These are phyloP conservation scores for Fusarium clavum DNA, from an alignment of 2,329 filamentous ascomycete genomes.

Conservation along the genomic window DNA sequence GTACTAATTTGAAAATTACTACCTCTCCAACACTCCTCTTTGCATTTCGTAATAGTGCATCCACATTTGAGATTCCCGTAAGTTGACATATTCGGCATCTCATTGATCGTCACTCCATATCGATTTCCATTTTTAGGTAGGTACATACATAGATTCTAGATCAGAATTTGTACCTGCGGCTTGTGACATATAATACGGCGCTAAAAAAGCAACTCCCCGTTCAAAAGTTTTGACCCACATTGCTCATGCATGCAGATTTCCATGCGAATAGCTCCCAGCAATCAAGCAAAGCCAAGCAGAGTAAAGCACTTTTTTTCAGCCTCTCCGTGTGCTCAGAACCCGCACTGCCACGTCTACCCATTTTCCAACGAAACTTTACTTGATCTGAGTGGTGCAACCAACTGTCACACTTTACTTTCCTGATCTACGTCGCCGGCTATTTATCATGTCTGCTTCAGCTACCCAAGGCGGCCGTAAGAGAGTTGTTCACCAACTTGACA, in stretches of 20 bases:
- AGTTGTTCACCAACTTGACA: constrained; percentile 72
- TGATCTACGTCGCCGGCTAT: neutral
- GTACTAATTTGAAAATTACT: neutral
- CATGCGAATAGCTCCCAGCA: constrained; percentile 26
- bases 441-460: constrained; percentile 44
- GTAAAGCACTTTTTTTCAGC: constrained; percentile 8
- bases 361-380: neutral
- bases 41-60: neutral
- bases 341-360: neutral
- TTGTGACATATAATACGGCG: constrained; percentile 21
- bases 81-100: neutral
- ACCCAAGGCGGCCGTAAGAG: constrained; percentile 60
- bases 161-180: constrained; percentile 25
- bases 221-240: constrained; percentile 25
- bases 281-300: neutral
- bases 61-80: neutral
- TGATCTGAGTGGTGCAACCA: neutral
- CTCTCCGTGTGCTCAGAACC: neutral
- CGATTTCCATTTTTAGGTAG: neutral
- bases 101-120: constrained; percentile 6
- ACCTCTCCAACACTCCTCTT: neutral
- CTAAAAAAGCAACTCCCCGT: constrained; percentile 36
- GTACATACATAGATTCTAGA: neutral
- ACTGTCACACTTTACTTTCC: neutral
- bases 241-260: constrained; percentile 2